phyloP scores from a whole-genome alignment of 1,284 basidiomycete species.

The Cutaneotrichosporon sp. region DNA sequence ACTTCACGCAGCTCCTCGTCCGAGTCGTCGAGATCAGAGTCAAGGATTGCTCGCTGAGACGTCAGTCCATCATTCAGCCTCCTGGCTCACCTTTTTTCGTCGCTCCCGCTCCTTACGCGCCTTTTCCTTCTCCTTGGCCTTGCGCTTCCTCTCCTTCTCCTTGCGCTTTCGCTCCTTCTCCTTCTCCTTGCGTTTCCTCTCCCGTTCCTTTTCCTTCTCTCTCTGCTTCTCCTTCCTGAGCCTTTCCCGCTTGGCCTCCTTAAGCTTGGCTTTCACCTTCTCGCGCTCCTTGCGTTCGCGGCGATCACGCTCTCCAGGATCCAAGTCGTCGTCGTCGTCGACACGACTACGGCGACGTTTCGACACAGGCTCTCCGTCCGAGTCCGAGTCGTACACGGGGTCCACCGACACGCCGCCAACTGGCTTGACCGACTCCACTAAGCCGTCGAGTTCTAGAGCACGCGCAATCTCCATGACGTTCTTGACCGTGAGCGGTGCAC shows the following conservation, averaged over 20 bases:
- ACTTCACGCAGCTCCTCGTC: slow-evolving; percentile 19
- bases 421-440: slow-evolving; percentile 45
- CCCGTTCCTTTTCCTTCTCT: slow-evolving; percentile 27
- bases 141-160: slow-evolving; percentile 29
- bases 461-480: slow-evolving; percentile 48
- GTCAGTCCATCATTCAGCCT: neutral
- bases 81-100: slow-evolving; percentile 29
- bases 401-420: slow-evolving; percentile 29
- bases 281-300: slow-evolving; percentile 21
- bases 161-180: slow-evolving; percentile 28
- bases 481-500: slow-evolving; percentile 34
- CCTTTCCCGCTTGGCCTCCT: slow-evolving; percentile 20
- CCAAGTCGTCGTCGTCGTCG: slow-evolving; percentile 20
- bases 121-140: slow-evolving; percentile 30
- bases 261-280: slow-evolving; percentile 23
- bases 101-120: slow-evolving; percentile 29
- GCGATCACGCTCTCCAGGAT: slow-evolving; percentile 25
- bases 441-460: slow-evolving; percentile 43
- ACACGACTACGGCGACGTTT: slow-evolving; percentile 17
- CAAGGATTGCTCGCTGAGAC: neutral
- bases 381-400: slow-evolving; percentile 15
- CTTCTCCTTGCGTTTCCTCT: slow-evolving; percentile 29
- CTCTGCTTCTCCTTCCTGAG: slow-evolving; percentile 22
- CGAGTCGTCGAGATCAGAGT: slow-evolving; percentile 18
- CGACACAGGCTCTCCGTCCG: slow-evolving; percentile 17